phyloP scores from a whole-genome alignment of 345 rosid genomes.

The Viola odorata region DNA sequence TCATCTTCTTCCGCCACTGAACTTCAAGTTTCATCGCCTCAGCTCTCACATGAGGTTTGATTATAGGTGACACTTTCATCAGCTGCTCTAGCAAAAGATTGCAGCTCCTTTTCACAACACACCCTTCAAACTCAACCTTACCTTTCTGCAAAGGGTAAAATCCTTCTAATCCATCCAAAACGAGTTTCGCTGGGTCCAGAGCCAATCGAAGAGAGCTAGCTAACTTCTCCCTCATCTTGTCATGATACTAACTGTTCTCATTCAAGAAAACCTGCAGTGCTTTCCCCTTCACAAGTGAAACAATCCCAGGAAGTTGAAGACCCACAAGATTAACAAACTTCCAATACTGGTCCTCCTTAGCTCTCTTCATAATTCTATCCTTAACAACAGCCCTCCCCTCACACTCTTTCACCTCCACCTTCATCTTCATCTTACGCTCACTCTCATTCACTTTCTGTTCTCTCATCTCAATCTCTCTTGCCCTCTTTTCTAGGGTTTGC shows the following conservation, averaged over 20 bases:
- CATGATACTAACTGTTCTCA: slow-evolving; percentile 31
- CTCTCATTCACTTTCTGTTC: background rate
- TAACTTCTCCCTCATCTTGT: slow-evolving; percentile 28
- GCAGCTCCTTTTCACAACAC: slow-evolving; percentile 36
- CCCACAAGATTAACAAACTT: too few species aligned
- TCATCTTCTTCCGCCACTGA: slow-evolving; percentile 27
- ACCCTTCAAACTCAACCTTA: slow-evolving; percentile 21
- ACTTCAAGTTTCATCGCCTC: slow-evolving; percentile 38
- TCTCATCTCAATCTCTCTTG: background rate
- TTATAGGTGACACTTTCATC: slow-evolving; percentile 30
- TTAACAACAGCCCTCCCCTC: background rate
- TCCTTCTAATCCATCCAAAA: slow-evolving; percentile 47
- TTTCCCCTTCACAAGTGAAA: slow-evolving; percentile 27
- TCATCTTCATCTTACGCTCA: slow-evolving; percentile 8
- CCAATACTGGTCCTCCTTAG: too few species aligned
- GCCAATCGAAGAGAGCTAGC: slow-evolving; percentile 19
- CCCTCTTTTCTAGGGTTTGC: too few species aligned
- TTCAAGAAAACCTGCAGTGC: slow-evolving; percentile 43
- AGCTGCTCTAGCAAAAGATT: slow-evolving; percentile 44
- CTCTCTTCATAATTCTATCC: too few species aligned
- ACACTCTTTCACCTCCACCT: too few species aligned
- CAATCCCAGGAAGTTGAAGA: too few species aligned
- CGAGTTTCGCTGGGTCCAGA: slow-evolving; percentile 52
- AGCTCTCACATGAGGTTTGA: slow-evolving; percentile 21
- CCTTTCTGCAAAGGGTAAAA: slow-evolving; percentile 35